Base-by-base conservation (phyloP, 805 yeast genomes). In the Candida odintsovae region DNA sequence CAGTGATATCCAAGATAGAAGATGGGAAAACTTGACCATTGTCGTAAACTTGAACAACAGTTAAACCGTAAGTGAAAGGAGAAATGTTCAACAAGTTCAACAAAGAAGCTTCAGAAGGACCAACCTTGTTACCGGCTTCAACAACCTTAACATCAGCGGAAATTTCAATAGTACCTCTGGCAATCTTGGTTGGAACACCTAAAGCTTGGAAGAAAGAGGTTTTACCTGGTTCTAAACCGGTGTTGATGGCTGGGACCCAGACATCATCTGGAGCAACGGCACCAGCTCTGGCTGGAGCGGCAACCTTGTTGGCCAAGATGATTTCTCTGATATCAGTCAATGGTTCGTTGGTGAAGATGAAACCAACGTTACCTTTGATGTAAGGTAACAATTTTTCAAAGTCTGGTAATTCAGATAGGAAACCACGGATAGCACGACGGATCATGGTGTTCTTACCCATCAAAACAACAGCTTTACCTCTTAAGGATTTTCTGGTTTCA, bases 381-480 rank as follows among this genome's bases (percentile, higher is more conserved):
- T 76, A 85, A 62, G 99, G 98, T 75, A 94, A 78, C 66, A 94
- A 74, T 75, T 85, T 90, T 81, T 94, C 99, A 71, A 72, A 86
- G 66, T 94, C 97, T 72, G 98, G 97, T 76, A 88, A 80, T 71
- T 92, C 98, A 67, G 83, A 45, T 63, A 90, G 70, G 84, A 89
- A 88, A 67, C 90, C 94, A 80, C 99, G 90, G 82, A 94, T 78
- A 71, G 99, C 99, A 80, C 98, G 90, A 82, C 99, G 89, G 62
- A 94, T 96, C 98, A 94, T 92, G 83, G 99, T 94, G 97, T 94
- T 94, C 87, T 94, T 94, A 81, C 99, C 99, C 99, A 94, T 94
- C 69, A 94, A 79, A 62, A 94, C 90, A 63, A 87, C 94, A 68
- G 94, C 99, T 53, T 82, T 86, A 62, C 89, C 87, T 80, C 99